phyloP scores from a whole-genome alignment of 805 yeast genomes.

The Candida awuae region DNA sequence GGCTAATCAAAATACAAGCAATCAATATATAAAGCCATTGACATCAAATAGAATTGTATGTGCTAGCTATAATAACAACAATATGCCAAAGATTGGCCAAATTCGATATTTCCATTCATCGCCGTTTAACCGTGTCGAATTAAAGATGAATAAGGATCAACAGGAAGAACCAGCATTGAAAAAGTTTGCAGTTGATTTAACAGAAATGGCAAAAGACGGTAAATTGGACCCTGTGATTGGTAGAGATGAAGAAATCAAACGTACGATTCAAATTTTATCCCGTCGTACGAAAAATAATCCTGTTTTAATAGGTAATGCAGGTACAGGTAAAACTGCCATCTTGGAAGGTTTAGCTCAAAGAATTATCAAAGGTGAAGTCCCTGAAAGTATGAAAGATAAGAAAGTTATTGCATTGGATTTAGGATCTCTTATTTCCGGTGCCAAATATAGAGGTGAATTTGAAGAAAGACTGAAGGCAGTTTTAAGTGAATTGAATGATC shows the following conservation, averaged over 20 bases:
- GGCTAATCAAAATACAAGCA: neutral
- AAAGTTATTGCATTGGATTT: conserved; percentile 76
- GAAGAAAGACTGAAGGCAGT: conserved; percentile 82
- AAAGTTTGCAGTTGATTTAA: conserved; percentile 77
- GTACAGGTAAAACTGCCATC: conserved; percentile 96
- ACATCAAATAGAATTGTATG: no score
- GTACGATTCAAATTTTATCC: conserved; percentile 88
- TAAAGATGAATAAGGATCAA: conserved; percentile 28
- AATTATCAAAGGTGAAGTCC: conserved; percentile 85
- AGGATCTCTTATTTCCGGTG: conserved; percentile 87
- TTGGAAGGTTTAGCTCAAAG: conserved; percentile 96
- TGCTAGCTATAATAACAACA: no score
- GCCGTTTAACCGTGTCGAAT: conserved; percentile 12
- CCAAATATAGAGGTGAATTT: conserved; percentile 93
- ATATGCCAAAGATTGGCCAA: neutral
- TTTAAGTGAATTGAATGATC: conserved; percentile 73
- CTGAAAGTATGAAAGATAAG: conserved; percentile 86
- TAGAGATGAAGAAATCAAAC: conserved; percentile 86
- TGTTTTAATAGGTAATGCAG: conserved; percentile 90
- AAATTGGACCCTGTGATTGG: conserved; percentile 96
- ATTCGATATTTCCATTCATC: conserved; percentile 16
- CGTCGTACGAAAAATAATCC: conserved; percentile 95
- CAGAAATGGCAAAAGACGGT: conserved; percentile 81
- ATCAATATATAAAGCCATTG: no score
- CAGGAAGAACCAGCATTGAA: conserved; percentile 69